Evolutionary conservation across 2,329 filamentous ascomycete species (phyloP).

Genomic region (Talaromyces sp.): DNA sequence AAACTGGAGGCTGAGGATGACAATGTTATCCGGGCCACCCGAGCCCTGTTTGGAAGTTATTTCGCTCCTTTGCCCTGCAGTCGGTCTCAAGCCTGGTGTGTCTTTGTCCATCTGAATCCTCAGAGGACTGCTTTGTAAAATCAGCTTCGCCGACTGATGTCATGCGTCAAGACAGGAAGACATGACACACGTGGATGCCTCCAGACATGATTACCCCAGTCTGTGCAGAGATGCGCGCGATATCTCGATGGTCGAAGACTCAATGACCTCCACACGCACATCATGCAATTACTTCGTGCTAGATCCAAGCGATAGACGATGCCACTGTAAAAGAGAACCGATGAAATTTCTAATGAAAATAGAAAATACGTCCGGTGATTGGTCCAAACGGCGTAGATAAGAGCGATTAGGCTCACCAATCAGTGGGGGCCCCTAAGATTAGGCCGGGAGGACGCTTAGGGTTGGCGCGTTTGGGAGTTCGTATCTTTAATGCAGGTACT

Average conservation of each 20-base stretch:
- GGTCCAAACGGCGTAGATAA: slow-evolving; percentile 14
- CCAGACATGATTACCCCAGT: slow-evolving; percentile 1
- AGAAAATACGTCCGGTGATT: slow-evolving; percentile 9
- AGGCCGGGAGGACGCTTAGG: background rate
- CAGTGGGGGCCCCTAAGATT: background rate
- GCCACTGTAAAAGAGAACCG: background rate
- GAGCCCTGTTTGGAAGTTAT: background rate
- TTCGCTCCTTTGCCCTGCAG: background rate
- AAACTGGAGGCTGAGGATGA: background rate
- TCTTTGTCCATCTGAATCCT: too few relatives aligned
- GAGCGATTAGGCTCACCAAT: slow-evolving; percentile 15
- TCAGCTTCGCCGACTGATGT: slow-evolving; percentile 1
- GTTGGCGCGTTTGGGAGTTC: background rate
- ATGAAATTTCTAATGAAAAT: slow-evolving; percentile 7
- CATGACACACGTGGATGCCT: background rate
- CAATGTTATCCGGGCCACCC: background rate
- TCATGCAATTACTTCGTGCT: background rate
- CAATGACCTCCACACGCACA: background rate
- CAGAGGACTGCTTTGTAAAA: background rate
- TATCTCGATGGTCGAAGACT: background rate
- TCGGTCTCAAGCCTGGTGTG: background rate
- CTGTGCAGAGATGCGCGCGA: slow-evolving; percentile 2
- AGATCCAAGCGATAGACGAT: background rate
- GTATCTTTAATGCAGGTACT: slow-evolving; percentile 4
- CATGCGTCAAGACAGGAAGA: background rate